Evolutionary conservation across 164 flowering plant species (phyloP).

Genomic region (Tetrastigma voinierianum): DNA sequence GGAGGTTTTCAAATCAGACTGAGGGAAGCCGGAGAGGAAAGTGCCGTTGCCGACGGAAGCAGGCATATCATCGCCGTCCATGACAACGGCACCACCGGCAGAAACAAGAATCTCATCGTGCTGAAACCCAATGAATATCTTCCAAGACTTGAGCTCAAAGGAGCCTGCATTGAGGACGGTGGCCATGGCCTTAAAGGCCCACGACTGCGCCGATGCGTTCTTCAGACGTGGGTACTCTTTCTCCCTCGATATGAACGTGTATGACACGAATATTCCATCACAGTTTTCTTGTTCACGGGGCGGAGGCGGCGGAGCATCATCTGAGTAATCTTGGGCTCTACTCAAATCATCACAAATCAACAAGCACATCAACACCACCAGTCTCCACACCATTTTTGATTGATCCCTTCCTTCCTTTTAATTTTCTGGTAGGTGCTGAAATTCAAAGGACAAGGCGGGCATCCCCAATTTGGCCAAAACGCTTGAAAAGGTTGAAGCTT

Average conservation of each 20-base stretch:
- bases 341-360: background rate
- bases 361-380: conserved; percentile 17
- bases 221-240: conserved; percentile 35
- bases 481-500: too few relatives aligned
- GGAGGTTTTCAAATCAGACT: conserved; percentile 55
- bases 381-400: conserved; percentile 17
- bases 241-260: conserved; percentile 32
- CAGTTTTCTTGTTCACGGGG: conserved; percentile 43
- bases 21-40: conserved; percentile 44
- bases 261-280: conserved; percentile 62
- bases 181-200: conserved; percentile 56
- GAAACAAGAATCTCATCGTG: conserved; percentile 60
- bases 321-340: conserved; percentile 35
- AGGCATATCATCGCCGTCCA: conserved; percentile 50
- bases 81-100: conserved; percentile 41
- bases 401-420: too few relatives aligned
- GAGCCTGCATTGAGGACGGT: conserved; percentile 58
- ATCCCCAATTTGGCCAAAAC: too few relatives aligned
- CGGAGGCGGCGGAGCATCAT: conserved; percentile 22
- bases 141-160: conserved; percentile 64
- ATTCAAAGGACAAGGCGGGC: too few relatives aligned
- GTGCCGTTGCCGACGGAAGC: conserved; percentile 64
- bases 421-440: too few relatives aligned
- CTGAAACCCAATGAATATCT: conserved; percentile 63
- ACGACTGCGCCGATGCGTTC: conserved; percentile 53